Conservation (phyloP, 768 basidiomycete genomes). For the Fomitopsis serialis region DNA sequence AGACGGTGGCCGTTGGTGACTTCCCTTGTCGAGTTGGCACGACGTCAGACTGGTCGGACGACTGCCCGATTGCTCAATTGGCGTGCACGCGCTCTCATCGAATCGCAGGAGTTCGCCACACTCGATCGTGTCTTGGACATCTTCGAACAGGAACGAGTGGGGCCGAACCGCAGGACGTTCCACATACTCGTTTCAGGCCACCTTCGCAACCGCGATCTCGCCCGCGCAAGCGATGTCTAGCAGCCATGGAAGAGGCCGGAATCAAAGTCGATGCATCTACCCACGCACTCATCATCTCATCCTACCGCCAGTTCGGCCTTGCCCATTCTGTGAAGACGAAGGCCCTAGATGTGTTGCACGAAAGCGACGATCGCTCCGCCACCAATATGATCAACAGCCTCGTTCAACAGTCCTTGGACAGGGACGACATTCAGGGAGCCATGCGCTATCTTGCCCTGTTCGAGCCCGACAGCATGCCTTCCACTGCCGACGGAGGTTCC, state of each 20-base stretch:
- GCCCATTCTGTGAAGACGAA: constrained; percentile 49
- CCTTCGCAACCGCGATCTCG: constrained; percentile 62
- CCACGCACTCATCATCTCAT: constrained; percentile 50
- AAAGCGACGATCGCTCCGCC: constrained; percentile 33
- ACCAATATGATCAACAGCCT: constrained; percentile 65
- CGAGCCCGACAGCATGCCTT: constrained; percentile 15
- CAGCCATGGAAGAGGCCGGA: constrained; percentile 51
- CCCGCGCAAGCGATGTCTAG: constrained; percentile 46
- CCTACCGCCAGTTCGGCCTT: constrained; percentile 55
- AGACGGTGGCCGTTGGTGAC: constrained; percentile 49
- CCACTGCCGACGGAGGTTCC: constrained; percentile 16
- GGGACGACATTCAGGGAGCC: constrained; percentile 42
- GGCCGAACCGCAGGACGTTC: constrained; percentile 58
- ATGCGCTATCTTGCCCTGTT: constrained; percentile 46
- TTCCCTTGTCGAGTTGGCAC: constrained; percentile 42
- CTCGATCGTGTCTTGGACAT: constrained; percentile 44
- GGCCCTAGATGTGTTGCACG: constrained; percentile 42
- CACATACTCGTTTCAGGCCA: constrained; percentile 64
- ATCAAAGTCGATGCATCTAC: constrained; percentile 51
- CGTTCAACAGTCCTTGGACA: constrained; percentile 56
- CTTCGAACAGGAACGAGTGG: constrained; percentile 40
- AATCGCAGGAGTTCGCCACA: constrained; percentile 41
- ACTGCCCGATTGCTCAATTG: constrained; percentile 64
- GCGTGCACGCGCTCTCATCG: constrained; percentile 56
- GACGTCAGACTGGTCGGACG: constrained; percentile 40